phyloP scores from a whole-genome alignment of 768 basidiomycete species.

The Leucosporidium creatinivorum region DNA sequence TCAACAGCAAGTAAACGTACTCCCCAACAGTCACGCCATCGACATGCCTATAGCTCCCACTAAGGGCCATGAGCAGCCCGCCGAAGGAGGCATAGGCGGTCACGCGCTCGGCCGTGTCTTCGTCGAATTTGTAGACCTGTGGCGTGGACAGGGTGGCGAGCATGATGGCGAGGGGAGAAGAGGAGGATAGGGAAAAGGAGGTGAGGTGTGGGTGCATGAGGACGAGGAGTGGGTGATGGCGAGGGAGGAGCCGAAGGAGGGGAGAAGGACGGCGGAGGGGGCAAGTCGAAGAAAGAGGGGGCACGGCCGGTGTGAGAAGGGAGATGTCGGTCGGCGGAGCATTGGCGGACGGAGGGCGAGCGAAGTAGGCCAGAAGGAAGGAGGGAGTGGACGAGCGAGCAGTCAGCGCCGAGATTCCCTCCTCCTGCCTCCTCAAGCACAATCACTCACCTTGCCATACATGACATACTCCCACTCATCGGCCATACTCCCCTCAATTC shows the following conservation, averaged over 20 bases:
- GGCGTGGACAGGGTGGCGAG: conserved; percentile 15
- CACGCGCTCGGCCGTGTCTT: conserved; percentile 70
- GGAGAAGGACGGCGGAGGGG: not conserved
- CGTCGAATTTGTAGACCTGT: conserved; percentile 95
- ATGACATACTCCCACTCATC: conserved; percentile 98
- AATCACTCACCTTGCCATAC: conserved; percentile 82
- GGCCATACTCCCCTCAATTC: conserved; percentile 68
- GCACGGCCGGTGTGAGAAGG: too few species aligned
- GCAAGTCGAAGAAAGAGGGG: too few species aligned
- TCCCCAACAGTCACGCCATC: conserved; percentile 86
- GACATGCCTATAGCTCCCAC: conserved; percentile 87
- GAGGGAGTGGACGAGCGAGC: too few species aligned
- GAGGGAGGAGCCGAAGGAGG: not conserved
- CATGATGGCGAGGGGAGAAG: not conserved
- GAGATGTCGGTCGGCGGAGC: too few species aligned
- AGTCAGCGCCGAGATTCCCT: too few species aligned
- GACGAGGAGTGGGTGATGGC: not conserved
- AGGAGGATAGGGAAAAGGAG: not conserved
- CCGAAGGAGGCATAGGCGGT: conserved; percentile 96
- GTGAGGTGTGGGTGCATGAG: not conserved
- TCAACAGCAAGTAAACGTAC: conserved; percentile 78
- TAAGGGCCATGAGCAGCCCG: conserved; percentile 85
- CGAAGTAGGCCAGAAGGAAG: too few species aligned
- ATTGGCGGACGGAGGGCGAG: too few species aligned
- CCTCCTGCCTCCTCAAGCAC: too few species aligned